Base-by-base conservation (phyloP, 1,284 basidiomycete species). In the Pyrrhoderma lamaoense region DNA sequence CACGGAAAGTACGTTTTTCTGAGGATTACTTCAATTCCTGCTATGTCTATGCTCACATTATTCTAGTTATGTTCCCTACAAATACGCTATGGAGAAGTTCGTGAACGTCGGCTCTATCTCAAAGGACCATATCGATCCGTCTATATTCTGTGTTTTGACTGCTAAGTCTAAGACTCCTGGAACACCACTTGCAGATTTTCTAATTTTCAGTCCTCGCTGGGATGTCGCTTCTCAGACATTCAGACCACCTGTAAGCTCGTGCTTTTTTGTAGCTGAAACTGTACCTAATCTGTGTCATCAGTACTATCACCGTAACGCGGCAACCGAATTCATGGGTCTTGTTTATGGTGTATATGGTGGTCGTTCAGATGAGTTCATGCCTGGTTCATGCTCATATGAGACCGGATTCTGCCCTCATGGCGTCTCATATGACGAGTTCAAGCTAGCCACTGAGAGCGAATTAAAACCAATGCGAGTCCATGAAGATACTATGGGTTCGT, bases 31-130 rank as follows among this genome's bases (percentile, higher is more conserved):
- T 11, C 27, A 11, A 5, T 5, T 5, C 11, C 11, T 11, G 11
- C 27, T 31, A 31, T 31, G 11, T 31, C 11, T 11, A 31, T 31
- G 27, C n/a, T 31, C 27, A 31, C 21, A 7, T 40, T 21, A 11
- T 43, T 51, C 9, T 51, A 85, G 81, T 65, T 85, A 85, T 59
- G 73, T 83, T 2, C 83, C 82, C 1, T 85, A 81, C 69, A 85
- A 85, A 63, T 85, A 86, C 61, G 78, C 77, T 34, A 64, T 85
- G 61, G 72, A 74, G 60, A 82, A 81, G 61, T 86, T 85, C 66
- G 70, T 77, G 60, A 73, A 75, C 56, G 76, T 85, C 51, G 83
- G 83, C 27, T 78, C 75, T 51, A 79, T 85, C 59, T 76, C 77
- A 34, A 80, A 75, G 62, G 82, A 80, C 63, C 80, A 78, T 63